phyloP scores from a whole-genome alignment of 1,284 basidiomycete genomes.

The Ustilago lituana region DNA sequence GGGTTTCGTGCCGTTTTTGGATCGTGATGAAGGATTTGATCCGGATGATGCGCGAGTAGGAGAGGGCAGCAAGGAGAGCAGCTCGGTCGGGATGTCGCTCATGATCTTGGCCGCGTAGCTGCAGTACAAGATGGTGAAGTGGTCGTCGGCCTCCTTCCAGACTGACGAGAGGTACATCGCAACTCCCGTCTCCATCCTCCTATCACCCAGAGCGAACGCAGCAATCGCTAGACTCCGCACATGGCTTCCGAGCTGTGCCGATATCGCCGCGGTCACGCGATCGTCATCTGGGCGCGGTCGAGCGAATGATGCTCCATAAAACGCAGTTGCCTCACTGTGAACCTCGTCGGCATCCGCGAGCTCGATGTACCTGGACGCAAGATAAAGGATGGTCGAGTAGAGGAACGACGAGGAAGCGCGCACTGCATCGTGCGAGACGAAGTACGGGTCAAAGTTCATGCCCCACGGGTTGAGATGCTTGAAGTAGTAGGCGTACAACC shows the following conservation, averaged over 20 bases:
- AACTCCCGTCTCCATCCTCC: slow-evolving; percentile 41
- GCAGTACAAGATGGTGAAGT: slow-evolving; percentile 46
- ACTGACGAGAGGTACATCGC: slow-evolving; percentile 47
- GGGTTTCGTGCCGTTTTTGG: slow-evolving; percentile 12
- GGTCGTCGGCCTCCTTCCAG: slow-evolving; percentile 52
- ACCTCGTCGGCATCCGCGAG: slow-evolving; percentile 23
- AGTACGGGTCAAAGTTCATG: slow-evolving; percentile 43
- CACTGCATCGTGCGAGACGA: slow-evolving; percentile 39
- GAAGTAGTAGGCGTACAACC: slow-evolving; percentile 44
- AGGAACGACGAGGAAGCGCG: slow-evolving; percentile 41
- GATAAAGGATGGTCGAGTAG: slow-evolving; percentile 42
- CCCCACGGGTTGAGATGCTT: slow-evolving; percentile 45
- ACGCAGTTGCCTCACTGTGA: slow-evolving; percentile 2
- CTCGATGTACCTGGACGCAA: slow-evolving; percentile 44
- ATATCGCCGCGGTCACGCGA: slow-evolving; percentile 19
- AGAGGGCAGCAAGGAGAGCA: slow-evolving; percentile 33
- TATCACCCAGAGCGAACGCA: slow-evolving; percentile 39
- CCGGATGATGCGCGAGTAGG: neutral
- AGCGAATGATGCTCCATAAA: slow-evolving; percentile 9
- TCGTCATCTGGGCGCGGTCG: slow-evolving; percentile 22
- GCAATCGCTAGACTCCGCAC: slow-evolving; percentile 34
- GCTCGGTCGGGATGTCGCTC: slow-evolving; percentile 43
- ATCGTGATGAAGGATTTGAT: neutral
- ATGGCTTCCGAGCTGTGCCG: slow-evolving; percentile 38
- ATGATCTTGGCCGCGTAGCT: slow-evolving; percentile 52